Evolutionary conservation across 352 stramenopile species (phyloP).

Genomic region (Phytopythium litorale): DNA sequence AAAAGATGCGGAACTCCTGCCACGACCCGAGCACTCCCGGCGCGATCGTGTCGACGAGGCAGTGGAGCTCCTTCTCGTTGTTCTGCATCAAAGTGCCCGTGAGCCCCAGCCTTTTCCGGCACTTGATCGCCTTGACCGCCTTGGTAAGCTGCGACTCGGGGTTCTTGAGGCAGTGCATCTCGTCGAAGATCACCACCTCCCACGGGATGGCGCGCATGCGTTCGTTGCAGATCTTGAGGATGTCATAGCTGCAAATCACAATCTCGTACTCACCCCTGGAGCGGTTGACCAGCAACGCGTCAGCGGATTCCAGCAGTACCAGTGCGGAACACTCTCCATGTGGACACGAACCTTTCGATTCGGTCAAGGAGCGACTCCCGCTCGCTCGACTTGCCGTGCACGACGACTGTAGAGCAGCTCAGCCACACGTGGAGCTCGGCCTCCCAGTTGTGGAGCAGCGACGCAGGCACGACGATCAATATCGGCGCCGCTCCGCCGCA

Average conservation of each 20-base stretch:
- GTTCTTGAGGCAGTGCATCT: constrained; percentile 99
- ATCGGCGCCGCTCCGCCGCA: constrained; percentile 74
- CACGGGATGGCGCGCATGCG: constrained; percentile 82
- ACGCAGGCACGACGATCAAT: constrained; percentile 97
- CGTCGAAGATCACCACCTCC: constrained; percentile 95
- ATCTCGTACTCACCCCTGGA: constrained; percentile 71
- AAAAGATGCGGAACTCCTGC: constrained; percentile 72
- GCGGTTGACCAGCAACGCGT: neutral
- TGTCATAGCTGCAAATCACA: constrained; percentile 82
- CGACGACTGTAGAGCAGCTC: constrained; percentile 55
- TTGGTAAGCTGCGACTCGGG: constrained; percentile 91
- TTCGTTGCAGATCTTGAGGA: constrained; percentile 90
- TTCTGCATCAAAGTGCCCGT: constrained; percentile 90
- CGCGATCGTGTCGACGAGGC: constrained; percentile 66
- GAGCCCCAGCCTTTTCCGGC: constrained; percentile 72
- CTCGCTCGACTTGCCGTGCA: constrained; percentile 57
- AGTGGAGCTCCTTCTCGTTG: constrained; percentile 82
- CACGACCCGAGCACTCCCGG: constrained; percentile 60
- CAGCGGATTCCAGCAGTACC: constrained; percentile 32
- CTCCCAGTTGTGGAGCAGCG: constrained; percentile 98
- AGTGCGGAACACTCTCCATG: neutral
- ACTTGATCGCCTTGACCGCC: constrained; percentile 66
- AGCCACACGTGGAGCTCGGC: constrained; percentile 97
- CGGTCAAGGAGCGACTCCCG: constrained; percentile 54
- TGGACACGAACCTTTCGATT: constrained; percentile 63